Percentiles rank a stretch among this genome's conserved stretches.
Evolutionary conservation across 179 eudicot genomes (phyloP).

Genomic region (Corrigiola litoralis): DNA sequence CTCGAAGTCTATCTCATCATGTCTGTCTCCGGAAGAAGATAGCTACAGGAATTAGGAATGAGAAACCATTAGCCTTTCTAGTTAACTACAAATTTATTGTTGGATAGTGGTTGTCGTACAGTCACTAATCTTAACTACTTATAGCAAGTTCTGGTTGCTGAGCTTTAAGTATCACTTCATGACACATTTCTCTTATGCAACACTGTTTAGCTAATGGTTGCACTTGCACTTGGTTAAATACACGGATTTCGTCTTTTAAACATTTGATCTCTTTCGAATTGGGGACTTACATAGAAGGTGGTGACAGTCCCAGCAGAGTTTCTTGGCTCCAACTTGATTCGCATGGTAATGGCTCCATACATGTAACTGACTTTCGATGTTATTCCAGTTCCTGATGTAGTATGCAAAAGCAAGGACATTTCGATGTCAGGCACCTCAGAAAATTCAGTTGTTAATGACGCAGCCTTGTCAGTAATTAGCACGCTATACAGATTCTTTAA

Average conservation of each 20-base stretch:
- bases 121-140: too few relatives aligned
- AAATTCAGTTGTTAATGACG: too few relatives aligned
- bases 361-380: constrained; percentile 35
- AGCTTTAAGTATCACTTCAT: too few relatives aligned
- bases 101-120: too few relatives aligned
- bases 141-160: too few relatives aligned
- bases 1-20: constrained; percentile 61
- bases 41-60: constrained; percentile 26
- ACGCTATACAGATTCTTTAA: too few relatives aligned
- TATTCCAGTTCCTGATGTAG: constrained; percentile 43
- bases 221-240: too few relatives aligned
- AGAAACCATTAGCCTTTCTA: background rate
- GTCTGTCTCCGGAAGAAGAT: constrained; percentile 37
- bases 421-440: background rate
- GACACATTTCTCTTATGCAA: too few relatives aligned
- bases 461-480: too few relatives aligned
- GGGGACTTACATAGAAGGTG: constrained; percentile 56
- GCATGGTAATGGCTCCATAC: constrained; percentile 48
- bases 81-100: too few relatives aligned
- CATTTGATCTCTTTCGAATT: background rate
- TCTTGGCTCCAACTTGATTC: constrained; percentile 47
- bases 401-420: background rate
- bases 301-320: constrained; percentile 65
- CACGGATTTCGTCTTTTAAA: background rate
- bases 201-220: too few relatives aligned